phyloP scores from a whole-genome alignment of 306 rosid species.

The Cicer chorassanicum region DNA sequence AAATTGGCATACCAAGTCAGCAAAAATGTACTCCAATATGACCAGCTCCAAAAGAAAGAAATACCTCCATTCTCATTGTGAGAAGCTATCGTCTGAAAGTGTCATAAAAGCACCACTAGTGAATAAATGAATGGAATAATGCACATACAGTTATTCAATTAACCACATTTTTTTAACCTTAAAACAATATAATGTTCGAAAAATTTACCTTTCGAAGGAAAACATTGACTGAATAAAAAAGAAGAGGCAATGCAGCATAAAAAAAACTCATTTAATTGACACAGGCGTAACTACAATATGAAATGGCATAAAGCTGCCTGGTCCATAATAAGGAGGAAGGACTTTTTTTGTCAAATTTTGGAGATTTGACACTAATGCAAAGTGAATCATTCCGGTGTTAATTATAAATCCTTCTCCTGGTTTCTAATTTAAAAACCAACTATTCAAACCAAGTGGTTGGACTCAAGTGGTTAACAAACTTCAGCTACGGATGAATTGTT shows the following conservation, averaged over 20 bases:
- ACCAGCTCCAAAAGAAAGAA: slow-evolving; percentile 99
- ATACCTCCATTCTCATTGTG: slow-evolving; percentile 69
- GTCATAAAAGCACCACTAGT: slow-evolving; percentile 36
- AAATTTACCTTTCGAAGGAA: neutral
- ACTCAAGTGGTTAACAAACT: no score
- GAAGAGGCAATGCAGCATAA: neutral
- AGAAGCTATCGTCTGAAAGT: slow-evolving; percentile 64
- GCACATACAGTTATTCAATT: slow-evolving; percentile 36
- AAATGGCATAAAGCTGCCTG: slow-evolving; percentile 26
- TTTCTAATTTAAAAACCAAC: slow-evolving; percentile 27
- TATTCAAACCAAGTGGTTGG: no score
- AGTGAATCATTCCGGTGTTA: neutral
- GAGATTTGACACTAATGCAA: neutral
- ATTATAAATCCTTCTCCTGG: neutral
- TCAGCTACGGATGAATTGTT: no score
- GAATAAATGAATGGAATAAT: slow-evolving; percentile 28
- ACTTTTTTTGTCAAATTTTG: slow-evolving; percentile 25
- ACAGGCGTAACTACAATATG: slow-evolving; percentile 2
- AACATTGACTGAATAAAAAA: neutral
- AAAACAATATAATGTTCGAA: slow-evolving; percentile 3
- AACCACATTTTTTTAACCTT: slow-evolving; percentile 12
- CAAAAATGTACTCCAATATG: slow-evolving; percentile 95
- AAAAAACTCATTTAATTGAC: slow-evolving; percentile 9
- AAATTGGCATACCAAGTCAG: slow-evolving; percentile 76
- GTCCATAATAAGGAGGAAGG: slow-evolving; percentile 26